These are phyloP conservation scores for Globisporangium radiosum DNA, from an alignment of 352 stramenopile genomes.

Conservation along the genomic window DNA sequence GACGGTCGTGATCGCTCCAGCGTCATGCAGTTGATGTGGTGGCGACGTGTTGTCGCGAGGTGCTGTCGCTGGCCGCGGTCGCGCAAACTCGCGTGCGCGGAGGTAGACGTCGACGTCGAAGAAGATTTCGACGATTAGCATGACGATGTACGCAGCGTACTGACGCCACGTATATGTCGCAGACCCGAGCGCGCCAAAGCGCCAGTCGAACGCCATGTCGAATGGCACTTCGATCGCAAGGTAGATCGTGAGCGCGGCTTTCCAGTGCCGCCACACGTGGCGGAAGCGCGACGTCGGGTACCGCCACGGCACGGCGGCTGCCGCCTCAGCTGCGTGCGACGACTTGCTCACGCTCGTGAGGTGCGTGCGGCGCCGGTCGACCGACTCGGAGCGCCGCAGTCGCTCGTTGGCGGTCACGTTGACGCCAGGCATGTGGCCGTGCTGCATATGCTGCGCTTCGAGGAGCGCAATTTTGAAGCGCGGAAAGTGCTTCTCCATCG, in stretches of 20 bases:
- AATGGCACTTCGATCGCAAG: constrained; percentile 16
- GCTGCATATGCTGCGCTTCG: constrained; percentile 1
- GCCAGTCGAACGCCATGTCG: constrained; percentile 16
- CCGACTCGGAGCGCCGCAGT: constrained; percentile 1
- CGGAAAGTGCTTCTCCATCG: constrained; percentile 11
- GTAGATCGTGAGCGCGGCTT: constrained; percentile 10
- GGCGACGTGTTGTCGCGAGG: not conserved
- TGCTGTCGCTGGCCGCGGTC: not conserved
- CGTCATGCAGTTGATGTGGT: not conserved
- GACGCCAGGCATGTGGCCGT: not conserved
- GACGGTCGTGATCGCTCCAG: not conserved
- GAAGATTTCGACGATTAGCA: constrained; percentile 13
- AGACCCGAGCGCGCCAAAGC: constrained; percentile 2
- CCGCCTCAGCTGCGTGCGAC: constrained; percentile 3
- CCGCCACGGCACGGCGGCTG: constrained; percentile 7
- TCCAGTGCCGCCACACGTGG: constrained; percentile 10
- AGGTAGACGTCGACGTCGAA: constrained; percentile 21
- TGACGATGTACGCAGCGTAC: constrained; percentile 1
- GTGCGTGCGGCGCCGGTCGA: constrained; percentile 6
- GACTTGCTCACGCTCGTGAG: constrained; percentile 14
- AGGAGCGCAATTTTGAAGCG: constrained; percentile 6
- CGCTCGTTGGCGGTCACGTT: not conserved
- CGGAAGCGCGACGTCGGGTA: constrained; percentile 15
- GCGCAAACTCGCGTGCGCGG: constrained; percentile 10
- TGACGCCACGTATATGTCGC: not conserved